Base-by-base conservation (phyloP, 768 basidiomycete genomes). In the Phaffia tasmanica region DNA sequence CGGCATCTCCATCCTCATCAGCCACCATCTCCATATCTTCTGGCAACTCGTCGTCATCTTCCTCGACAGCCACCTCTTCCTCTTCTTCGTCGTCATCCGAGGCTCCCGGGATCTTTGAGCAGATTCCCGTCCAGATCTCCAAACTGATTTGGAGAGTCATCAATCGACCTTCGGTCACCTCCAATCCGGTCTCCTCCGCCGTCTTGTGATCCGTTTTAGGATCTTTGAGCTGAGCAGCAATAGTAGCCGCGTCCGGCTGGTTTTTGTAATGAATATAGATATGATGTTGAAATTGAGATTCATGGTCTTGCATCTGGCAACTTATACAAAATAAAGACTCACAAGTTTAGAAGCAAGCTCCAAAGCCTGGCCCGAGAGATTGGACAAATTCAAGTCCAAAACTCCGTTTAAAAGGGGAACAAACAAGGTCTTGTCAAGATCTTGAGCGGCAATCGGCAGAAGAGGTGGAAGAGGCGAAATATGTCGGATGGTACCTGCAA, bases 121-220 rank as follows among this genome's bases (percentile, higher is more conserved):
- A 95, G n/a, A 82, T 79, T 35, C 86, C 86, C 0, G 90, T 93
- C 69, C 95, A 75, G 58, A 95, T 84, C 77, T 97, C 92, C 30
- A 95, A 79, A n/a, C 86, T 84, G 42, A 92, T 81, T 70, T 87
- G 86, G 15, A 89, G 81, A 1, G 86, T 87, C 71, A 85, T 81
- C 62, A 95, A 75, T 63, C 78, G 82, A 19, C 79, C 78, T 76
- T 97, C 92, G 18, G 91, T 78, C 32, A 78, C 78, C 68, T 88
- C 87, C 1, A 95, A 80, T 71, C 86, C 84, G 15, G 83, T 64
- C 73, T 92, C 87, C 18, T 81, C 81, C 0, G 79, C 73, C 3
- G 86, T 81, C 74, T 83, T 86, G 74, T 93, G 85, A 73, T 93
- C 92, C 16, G 84, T 83, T 73, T 85, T 83, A 15, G 88, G 86